These are phyloP conservation scores for Aureobasidium sp. DNA, from an alignment of 2,329 filamentous ascomycete genomes.

Conservation along the genomic window DNA sequence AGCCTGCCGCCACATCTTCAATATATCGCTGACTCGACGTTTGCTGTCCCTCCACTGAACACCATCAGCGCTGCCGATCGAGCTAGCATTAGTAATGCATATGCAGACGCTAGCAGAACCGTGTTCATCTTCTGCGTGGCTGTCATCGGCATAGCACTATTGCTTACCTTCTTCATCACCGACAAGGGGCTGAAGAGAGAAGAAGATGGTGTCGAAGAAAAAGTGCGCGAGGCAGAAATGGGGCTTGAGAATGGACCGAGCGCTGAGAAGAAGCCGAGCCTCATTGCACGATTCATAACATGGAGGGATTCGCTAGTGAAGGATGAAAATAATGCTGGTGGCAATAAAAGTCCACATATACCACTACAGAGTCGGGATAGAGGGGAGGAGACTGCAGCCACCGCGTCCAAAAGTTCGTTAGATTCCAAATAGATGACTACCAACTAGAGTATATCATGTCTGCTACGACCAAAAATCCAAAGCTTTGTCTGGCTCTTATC, in stretches of 20 bases:
- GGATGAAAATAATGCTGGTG: background rate
- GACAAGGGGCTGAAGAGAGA: conserved; percentile 24
- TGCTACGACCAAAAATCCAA: background rate
- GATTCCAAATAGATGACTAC: background rate
- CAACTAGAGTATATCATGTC: background rate
- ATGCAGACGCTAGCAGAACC: conserved; percentile 47
- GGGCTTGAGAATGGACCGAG: background rate
- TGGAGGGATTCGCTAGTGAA: conserved; percentile 9
- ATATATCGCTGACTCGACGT: conserved; percentile 35
- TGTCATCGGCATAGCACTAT: conserved; percentile 43
- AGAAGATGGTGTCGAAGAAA: conserved; percentile 16
- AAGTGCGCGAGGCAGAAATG: background rate
- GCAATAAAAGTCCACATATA: background rate
- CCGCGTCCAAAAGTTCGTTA: background rate
- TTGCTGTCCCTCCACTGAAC: conserved; percentile 30
- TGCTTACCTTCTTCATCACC: conserved; percentile 44
- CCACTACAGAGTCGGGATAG: background rate
- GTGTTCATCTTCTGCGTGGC: conserved; percentile 54
- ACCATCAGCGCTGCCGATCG: conserved; percentile 30
- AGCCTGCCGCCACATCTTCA: conserved; percentile 35
- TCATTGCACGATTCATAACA: background rate
- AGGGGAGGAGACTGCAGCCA: background rate
- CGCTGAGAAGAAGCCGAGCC: background rate
- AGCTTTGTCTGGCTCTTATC: background rate
- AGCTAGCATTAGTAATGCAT: conserved; percentile 42